Conservation (phyloP, 176 grass and related monocot species). For the Musa acuminata region DNA sequence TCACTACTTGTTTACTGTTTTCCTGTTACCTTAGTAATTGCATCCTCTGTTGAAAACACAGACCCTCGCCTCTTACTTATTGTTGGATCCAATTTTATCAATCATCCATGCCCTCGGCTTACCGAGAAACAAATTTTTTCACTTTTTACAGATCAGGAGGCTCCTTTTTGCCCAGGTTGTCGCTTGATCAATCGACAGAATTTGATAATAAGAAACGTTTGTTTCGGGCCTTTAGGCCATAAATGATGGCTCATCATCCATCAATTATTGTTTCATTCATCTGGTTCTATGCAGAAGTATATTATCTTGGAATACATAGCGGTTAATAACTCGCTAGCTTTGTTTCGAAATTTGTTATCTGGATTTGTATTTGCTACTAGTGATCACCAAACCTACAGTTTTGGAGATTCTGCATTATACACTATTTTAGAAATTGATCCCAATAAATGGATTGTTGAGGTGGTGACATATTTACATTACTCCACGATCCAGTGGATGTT, state of each 20-base stretch:
- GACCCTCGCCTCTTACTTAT: neutral
- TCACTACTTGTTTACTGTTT: neutral
- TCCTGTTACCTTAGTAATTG: neutral
- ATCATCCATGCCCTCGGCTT: neutral
- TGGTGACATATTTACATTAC: neutral
- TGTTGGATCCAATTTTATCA: neutral
- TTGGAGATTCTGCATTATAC: neutral
- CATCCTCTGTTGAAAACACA: no score
- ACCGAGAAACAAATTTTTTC: neutral
- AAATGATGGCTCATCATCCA: neutral
- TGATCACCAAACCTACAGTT: neutral
- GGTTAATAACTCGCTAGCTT: neutral
- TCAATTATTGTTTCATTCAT: neutral
- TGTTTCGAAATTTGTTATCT: neutral
- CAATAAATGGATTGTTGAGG: neutral
- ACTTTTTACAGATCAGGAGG: conserved; percentile 1
- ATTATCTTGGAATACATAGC: no score
- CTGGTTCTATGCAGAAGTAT: neutral
- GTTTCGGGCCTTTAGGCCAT: neutral
- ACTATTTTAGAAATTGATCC: neutral
- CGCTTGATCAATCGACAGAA: neutral
- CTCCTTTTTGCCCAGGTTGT: neutral
- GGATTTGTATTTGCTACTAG: neutral
- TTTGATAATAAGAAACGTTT: neutral
- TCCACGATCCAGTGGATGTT: neutral